Conservation (phyloP, 2,329 filamentous ascomycete genomes). For the Pseudogymnoascus sp. region DNA sequence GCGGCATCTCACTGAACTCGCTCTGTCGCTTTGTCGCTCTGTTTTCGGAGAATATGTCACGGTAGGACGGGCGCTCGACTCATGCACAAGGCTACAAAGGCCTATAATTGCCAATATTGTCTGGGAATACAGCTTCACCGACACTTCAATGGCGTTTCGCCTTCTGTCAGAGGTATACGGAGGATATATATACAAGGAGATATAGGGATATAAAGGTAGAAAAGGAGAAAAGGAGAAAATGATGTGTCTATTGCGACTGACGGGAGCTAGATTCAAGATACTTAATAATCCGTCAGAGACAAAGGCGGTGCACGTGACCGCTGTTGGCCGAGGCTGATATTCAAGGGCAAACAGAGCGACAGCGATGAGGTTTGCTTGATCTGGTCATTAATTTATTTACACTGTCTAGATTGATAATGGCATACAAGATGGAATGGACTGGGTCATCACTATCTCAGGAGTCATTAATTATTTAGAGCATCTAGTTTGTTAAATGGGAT, state of each 20-base stretch:
- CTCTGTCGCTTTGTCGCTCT: background rate
- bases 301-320: background rate
- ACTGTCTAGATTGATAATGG: too few species aligned
- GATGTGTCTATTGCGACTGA: background rate
- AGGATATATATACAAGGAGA: background rate
- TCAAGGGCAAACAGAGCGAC: background rate
- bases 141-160: background rate
- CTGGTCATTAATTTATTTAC: background rate
- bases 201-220: background rate
- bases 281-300: background rate
- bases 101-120: constrained; percentile 1
- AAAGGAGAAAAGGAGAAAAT: background rate
- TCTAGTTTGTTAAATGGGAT: background rate
- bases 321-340: background rate
- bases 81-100: background rate
- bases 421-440: background rate
- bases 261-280: background rate
- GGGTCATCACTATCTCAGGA: background rate
- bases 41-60: background rate
- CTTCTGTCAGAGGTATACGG: background rate
- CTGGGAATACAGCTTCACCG: background rate
- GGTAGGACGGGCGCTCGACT: background rate
- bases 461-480: background rate
- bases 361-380: background rate
- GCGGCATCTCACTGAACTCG: background rate